These are phyloP conservation scores for Mariannaea sp. DNA, from an alignment of 2,329 filamentous ascomycete genomes.

Conservation along the genomic window DNA sequence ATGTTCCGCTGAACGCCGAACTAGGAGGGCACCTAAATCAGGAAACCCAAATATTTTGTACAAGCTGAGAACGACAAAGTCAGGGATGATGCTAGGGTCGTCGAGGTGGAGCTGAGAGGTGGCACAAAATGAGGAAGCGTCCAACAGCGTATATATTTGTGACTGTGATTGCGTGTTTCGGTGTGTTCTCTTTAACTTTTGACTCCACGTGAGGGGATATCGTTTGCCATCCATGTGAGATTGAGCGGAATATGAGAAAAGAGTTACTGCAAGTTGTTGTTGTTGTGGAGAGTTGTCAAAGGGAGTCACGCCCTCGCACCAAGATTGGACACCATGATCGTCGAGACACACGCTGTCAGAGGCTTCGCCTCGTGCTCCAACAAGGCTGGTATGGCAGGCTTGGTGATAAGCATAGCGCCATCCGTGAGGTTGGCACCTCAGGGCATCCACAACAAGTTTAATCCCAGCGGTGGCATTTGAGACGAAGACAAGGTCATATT, in stretches of 20 bases:
- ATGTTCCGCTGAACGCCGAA: constrained; percentile 71
- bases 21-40: constrained; percentile 82
- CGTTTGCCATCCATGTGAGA: constrained; percentile 89
- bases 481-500: constrained; percentile 90
- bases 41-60: constrained; percentile 99
- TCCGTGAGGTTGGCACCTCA: constrained; percentile 69
- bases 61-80: constrained; percentile 86
- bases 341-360: constrained; percentile 67
- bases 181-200: constrained; percentile 46
- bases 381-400: constrained; percentile 83
- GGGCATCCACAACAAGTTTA: constrained; percentile 81
- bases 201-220: constrained; percentile 72
- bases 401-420: constrained; percentile 85
- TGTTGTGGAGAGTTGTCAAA: constrained; percentile 33
- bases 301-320: constrained; percentile 56
- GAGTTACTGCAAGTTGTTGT: constrained; percentile 36
- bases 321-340: constrained; percentile 66
- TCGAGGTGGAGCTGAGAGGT: constrained; percentile 77
- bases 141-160: constrained; percentile 71
- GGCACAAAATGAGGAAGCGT: constrained; percentile 81
- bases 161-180: constrained; percentile 15
- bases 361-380: constrained; percentile 79
- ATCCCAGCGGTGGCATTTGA: constrained; percentile 90
- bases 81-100: constrained; percentile 65
- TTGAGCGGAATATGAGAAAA: constrained; percentile 86